These are phyloP conservation scores for Trichocladium antarcticum DNA, from an alignment of 495 filamentous ascomycete genomes.

Conservation along the genomic window DNA sequence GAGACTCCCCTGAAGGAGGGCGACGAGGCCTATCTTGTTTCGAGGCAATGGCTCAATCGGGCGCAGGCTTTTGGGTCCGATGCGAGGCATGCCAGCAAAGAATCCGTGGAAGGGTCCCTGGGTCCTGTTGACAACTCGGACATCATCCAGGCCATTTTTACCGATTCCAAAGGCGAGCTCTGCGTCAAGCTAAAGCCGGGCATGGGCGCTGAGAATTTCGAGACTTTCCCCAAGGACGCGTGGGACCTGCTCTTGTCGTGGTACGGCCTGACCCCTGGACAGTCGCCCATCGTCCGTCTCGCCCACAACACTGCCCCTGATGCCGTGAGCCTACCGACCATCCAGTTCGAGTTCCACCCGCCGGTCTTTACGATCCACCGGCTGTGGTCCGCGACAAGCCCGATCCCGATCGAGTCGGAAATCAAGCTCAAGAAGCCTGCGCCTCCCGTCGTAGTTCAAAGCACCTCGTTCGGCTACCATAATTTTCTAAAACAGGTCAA, in stretches of 20 bases:
- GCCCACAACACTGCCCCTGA: constrained; percentile 62
- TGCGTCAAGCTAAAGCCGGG: constrained; percentile 72
- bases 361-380: constrained; percentile 81
- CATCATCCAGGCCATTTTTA: constrained; percentile 42
- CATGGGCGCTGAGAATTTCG: constrained; percentile 57
- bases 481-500: constrained; percentile 69
- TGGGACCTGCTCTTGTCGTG: constrained; percentile 73
- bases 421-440: constrained; percentile 47
- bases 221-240: constrained; percentile 62
- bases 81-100: constrained; percentile 45
- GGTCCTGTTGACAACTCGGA: constrained; percentile 85
- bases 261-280: constrained; percentile 64
- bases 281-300: constrained; percentile 61
- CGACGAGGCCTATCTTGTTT: constrained; percentile 67
- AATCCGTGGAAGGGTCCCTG: constrained; percentile 50
- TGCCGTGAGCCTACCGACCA: constrained; percentile 45
- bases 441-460: constrained; percentile 53
- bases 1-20: constrained; percentile 49
- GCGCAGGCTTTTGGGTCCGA: constrained; percentile 59
- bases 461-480: constrained; percentile 53
- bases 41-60: constrained; percentile 62
- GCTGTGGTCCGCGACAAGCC: constrained; percentile 46
- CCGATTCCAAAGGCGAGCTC: constrained; percentile 34
- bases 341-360: constrained; percentile 75
- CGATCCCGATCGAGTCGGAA: constrained; percentile 44